Conservation (phyloP, 495 filamentous ascomycete genomes). For the Parmelia sp. region DNA sequence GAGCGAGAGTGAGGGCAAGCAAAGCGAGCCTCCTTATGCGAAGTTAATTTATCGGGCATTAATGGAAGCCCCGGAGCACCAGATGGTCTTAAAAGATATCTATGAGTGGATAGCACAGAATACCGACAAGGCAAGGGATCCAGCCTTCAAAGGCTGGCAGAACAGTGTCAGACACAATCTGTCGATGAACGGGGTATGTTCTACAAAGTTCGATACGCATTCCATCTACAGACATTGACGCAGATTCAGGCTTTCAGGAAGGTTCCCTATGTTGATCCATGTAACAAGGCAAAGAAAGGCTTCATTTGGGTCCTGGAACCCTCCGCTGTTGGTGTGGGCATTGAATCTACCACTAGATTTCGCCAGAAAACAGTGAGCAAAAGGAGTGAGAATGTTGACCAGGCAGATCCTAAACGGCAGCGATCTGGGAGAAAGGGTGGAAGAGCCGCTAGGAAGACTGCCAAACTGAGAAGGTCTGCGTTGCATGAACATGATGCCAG, state of each 20-base stretch:
- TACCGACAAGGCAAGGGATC: conserved; percentile 63
- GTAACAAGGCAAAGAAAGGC: conserved; percentile 49
- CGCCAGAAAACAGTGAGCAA: conserved; percentile 49
- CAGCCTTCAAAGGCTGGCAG: conserved; percentile 76
- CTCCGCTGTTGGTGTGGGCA: conserved; percentile 52
- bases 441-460: conserved; percentile 40
- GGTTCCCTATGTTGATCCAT: conserved; percentile 41
- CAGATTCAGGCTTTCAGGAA: conserved; percentile 59
- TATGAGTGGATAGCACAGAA: conserved; percentile 86
- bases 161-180: conserved; percentile 97
- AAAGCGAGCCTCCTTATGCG: conserved; percentile 62
- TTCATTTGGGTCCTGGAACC: conserved; percentile 63
- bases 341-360: conserved; percentile 72
- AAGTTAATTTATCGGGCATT: conserved; percentile 74
- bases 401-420: conserved; percentile 45
- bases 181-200: conserved; percentile 86
- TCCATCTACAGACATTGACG: conserved; percentile 18
- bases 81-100: conserved; percentile 76
- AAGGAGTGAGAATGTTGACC: conserved; percentile 38
- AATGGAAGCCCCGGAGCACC: conserved; percentile 52
- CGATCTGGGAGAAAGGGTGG: conserved; percentile 52
- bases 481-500: conserved; percentile 5
- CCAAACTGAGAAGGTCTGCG: conserved; percentile 23
- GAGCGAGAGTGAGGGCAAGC: conserved; percentile 11
- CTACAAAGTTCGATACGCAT: neutral